Evolutionary conservation across 2,329 filamentous ascomycete genomes (phyloP).

Genomic region (Ceratocystis cubensis): DNA sequence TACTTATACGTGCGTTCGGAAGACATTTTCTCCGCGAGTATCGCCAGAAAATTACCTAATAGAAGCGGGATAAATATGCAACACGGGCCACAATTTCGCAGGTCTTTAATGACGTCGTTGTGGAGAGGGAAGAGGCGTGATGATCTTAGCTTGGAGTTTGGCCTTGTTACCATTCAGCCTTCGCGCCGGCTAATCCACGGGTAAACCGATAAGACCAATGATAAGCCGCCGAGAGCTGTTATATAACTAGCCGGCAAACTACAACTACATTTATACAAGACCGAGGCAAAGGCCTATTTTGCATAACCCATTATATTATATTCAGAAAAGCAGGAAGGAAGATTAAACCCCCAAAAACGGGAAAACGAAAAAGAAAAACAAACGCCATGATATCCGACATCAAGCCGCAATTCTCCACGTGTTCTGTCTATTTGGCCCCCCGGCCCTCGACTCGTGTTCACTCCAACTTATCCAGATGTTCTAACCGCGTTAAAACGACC

Average conservation of each 20-base stretch:
- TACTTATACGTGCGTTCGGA: conserved; percentile 59
- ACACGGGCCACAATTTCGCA: neutral
- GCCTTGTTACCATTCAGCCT: neutral
- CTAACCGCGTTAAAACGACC: conserved; percentile 83
- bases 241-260: neutral
- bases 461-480: conserved; percentile 93
- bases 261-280: neutral
- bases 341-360: neutral
- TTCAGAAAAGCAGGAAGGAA: neutral
- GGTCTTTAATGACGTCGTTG: neutral
- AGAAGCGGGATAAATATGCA: neutral
- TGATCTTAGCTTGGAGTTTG: neutral
- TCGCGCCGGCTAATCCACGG: conserved; percentile 17
- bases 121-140: neutral
- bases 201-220: conserved; percentile 4
- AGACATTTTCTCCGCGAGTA: conserved; percentile 4
- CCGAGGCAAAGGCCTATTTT: neutral
- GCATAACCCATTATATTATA: neutral
- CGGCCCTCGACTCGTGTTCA: conserved; percentile 30
- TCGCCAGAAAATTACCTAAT: neutral
- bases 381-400: conserved; percentile 12
- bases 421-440: neutral
- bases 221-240: neutral
- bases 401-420: neutral
- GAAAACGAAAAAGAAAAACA: conserved; percentile 1